Evolutionary conservation across 140 eudicot genomes (phyloP), one percentile per base, ranked within the genome.

Genomic region (Cichorium intybus): DNA sequence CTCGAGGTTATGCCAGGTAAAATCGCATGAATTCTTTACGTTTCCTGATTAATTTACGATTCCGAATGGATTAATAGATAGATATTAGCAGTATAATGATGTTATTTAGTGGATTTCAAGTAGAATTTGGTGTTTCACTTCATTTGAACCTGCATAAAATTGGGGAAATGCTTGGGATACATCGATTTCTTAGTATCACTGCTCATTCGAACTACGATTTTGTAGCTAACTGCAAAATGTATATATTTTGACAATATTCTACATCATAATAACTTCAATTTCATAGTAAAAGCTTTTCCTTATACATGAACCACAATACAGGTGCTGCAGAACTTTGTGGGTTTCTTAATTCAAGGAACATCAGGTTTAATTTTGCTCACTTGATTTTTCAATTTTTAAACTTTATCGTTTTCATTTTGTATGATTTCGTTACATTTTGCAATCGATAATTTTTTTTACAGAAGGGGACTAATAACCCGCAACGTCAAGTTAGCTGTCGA

Each of bases 391-490:
- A 57, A 2, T n/a, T 48, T 28, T n/a, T n/a, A n/a, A 7, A 46
- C 52, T 46, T 46, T 46, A n/a, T 46, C n/a, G 52, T 46, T 46
- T 46, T n/a, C 52, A 48, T 16, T 16, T 2, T 7, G 24, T 48
- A 48, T 33, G n/a, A 50, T 35, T 46, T 50, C 37, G 3, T 31
- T 21, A 23, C 12, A 5, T 22, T 4, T 33, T 47, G 49, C 46
- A 41, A 14, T 37, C 22, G 29, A 49, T 17, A 34, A 12, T 75
- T 52, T 37, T 11, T 53, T 69, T 72, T 46, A 60, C 92, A 93
- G 99, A 77, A 88, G 92, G 78, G 99, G 99, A 71, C 41, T 93
- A 47, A 93, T 93, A 61, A 93, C 99, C 34, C 89, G 99, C 51
- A 93, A 93, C 83, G 97, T 93, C 49, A 93, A 88, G 71, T 56